Evolutionary conservation across 345 rosid genomes (phyloP).

Genomic region (Eucalyptus regnans): DNA sequence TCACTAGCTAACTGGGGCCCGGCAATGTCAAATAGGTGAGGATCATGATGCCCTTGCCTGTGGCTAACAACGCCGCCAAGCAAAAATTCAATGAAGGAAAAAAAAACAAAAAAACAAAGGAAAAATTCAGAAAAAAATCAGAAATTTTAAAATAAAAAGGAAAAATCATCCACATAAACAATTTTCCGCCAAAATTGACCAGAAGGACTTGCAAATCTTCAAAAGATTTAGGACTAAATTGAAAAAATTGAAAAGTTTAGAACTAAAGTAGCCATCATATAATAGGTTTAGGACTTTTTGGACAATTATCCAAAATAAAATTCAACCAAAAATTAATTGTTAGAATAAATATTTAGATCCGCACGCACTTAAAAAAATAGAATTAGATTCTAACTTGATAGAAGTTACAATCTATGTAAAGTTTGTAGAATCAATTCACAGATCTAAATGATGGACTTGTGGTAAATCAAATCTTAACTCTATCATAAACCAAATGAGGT

Average conservation of each 20-base stretch:
- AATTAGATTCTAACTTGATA: background rate
- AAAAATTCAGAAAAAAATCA: background rate
- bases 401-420: background rate
- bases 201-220: background rate
- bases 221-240: background rate
- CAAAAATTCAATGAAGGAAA: background rate
- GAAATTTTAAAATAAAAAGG: too few relatives aligned
- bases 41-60: too few relatives aligned
- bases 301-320: background rate
- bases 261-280: background rate
- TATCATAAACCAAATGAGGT: background rate
- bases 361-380: background rate
- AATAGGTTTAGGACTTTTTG: background rate
- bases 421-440: background rate
- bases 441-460: background rate
- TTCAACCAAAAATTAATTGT: background rate
- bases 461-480: background rate
- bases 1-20: too few relatives aligned
- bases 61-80: background rate
- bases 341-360: background rate
- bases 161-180: background rate
- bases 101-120: accelerated
- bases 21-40: too few relatives aligned
- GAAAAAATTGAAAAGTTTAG: background rate
- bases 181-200: background rate